Evolutionary conservation across 148 eudicot genomes (phyloP).

Genomic region (Fallopia convolvulus): DNA sequence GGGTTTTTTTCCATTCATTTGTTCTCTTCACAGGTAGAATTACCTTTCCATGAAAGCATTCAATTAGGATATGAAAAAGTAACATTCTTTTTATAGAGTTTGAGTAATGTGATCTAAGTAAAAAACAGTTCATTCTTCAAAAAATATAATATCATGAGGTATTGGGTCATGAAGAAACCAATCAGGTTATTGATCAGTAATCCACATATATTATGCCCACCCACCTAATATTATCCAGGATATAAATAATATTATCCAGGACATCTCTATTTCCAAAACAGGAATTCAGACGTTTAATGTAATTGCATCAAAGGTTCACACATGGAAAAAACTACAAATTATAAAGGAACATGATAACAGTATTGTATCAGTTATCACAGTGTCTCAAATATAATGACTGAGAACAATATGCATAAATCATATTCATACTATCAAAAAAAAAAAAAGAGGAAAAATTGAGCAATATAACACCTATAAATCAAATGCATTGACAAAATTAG

Average conservation of each 20-base stretch:
- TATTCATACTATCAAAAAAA: not conserved
- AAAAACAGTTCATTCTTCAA: not conserved
- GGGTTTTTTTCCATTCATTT: no score
- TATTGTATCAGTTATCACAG: not conserved
- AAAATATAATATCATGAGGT: not conserved
- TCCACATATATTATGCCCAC: not conserved
- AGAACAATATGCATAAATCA: not conserved
- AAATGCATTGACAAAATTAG: not conserved
- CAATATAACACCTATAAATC: not conserved
- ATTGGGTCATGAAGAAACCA: not conserved
- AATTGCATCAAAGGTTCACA: not conserved
- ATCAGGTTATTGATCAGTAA: not conserved
- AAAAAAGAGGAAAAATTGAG: not conserved
- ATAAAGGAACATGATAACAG: not conserved
- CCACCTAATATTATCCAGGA: not conserved
- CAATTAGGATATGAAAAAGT: no score
- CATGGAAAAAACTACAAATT: not conserved
- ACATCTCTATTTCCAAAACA: not conserved
- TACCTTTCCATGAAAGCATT: no score
- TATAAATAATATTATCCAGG: not conserved
- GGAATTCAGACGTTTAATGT: not conserved
- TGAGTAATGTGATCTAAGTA: not conserved
- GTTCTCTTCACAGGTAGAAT: no score
- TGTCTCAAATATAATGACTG: not conserved
- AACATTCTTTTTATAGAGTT: no score